Evolutionary conservation across 805 yeast genomes (phyloP).

Genomic region (Candida sonorensis): DNA sequence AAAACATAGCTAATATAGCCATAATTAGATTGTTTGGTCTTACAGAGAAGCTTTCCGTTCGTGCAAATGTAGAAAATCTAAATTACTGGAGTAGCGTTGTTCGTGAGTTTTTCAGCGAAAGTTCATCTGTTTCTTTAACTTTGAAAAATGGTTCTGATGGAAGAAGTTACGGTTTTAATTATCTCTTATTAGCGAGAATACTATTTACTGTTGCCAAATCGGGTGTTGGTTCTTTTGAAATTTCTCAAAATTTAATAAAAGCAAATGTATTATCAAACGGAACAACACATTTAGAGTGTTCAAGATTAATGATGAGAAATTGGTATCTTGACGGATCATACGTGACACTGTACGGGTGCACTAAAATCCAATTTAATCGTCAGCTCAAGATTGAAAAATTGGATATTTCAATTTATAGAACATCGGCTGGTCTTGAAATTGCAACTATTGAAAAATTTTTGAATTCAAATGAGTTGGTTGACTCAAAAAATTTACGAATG

Average conservation of each 20-base stretch:
- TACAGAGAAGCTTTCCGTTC: conserved; percentile 36
- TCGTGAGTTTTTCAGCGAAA: conserved; percentile 45
- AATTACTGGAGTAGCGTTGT: conserved; percentile 45
- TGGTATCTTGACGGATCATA: conserved; percentile 66
- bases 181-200: conserved; percentile 58
- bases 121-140: conserved; percentile 40
- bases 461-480: conserved; percentile 23
- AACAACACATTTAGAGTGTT: conserved; percentile 46
- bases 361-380: conserved; percentile 56
- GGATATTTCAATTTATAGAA: conserved; percentile 47
- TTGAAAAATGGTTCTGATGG: conserved; percentile 39
- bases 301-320: conserved; percentile 40
- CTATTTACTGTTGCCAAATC: conserved; percentile 44
- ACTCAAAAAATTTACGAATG: conserved; percentile 8
- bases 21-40: conserved; percentile 43
- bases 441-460: conserved; percentile 38
- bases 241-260: conserved; percentile 40
- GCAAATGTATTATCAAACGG: conserved; percentile 50
- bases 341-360: conserved; percentile 53
- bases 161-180: conserved; percentile 57
- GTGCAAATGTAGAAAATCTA: conserved; percentile 36
- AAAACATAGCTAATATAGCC: conserved; percentile 40
- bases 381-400: conserved; percentile 65
- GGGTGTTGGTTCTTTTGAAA: conserved; percentile 46
- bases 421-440: conserved; percentile 38